Evolutionary conservation across 2,329 filamentous ascomycete species (phyloP), one percentile per base, ranked within the genome.

Genomic region (Calonectria pauciramosa): DNA sequence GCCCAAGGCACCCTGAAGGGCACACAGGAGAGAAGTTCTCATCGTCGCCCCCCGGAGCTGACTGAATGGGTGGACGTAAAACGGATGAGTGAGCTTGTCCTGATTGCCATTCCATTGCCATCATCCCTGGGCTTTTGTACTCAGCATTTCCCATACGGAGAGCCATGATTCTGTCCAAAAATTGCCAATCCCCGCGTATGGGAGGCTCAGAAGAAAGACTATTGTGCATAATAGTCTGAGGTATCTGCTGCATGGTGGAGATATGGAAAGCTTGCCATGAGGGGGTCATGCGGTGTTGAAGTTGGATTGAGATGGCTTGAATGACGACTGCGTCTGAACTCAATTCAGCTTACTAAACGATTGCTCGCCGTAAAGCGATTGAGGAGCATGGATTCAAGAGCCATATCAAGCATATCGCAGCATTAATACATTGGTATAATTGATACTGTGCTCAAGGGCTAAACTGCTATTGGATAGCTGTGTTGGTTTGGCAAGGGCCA

Each of bases 1-100:
- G 64, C 79, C 79, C 49, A 81, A 69, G 18, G 79, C 79, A 14
- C 79, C 79, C 51, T 80, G 76, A 47, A 81, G 75, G 74, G 76
- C 78, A 60, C 65, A 79, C 76, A 81, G 76, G 75, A 81, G 72
- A 68, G 79, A 72, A 49, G 72, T 75, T 76, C 67, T 80, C 79
- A 81, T 81, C 71, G 72, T 76, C 67, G 70, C 60, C 68, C 59
- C 44, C 72, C 64, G 68, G 64, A 73, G 54, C 49, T 56, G 54
- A 73, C 54, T 52, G 71, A 56, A 71, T 28, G 70, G 75, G 75
- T 32, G 30, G 26, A 6, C 30, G 70, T 47, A 70, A 49, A 76
- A 74, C 68, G 77, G 78, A 77, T 75, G 78, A 36, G 52, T 73
- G 63, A 26, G 68, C 65, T 51, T 75, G 75, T 71, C 64, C 74